phyloP scores from a whole-genome alignment of 169 alveolate species.

The Plasmodium knowlesi region DNA sequence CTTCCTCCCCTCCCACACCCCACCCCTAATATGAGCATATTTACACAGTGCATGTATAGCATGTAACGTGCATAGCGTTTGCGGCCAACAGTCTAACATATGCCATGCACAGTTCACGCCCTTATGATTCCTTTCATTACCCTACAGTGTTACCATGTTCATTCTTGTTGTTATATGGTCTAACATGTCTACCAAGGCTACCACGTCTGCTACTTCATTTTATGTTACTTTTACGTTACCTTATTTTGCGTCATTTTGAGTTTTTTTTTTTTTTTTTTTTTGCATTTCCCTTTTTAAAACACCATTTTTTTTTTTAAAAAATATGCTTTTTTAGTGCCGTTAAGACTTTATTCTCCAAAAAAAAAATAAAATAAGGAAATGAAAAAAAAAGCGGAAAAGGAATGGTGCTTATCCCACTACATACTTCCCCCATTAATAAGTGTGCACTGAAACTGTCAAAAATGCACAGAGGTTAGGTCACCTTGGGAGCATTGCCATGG shows the following conservation, averaged over 20 bases:
- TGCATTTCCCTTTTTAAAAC: slow-evolving; percentile 29
- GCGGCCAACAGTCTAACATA: neutral
- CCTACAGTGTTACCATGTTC: neutral
- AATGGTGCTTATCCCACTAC: neutral
- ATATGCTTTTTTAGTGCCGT: slow-evolving; percentile 73
- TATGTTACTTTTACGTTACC: neutral
- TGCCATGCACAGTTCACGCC: neutral
- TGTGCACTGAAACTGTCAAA: neutral
- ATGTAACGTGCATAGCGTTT: neutral
- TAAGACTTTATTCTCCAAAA: neutral
- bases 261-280: slow-evolving; percentile 24
- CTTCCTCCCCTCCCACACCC: neutral
- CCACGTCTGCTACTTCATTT: neutral
- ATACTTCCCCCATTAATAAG: neutral
- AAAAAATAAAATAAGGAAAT: neutral
- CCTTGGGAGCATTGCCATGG: neutral
- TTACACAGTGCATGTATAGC: neutral
- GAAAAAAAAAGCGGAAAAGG: neutral
- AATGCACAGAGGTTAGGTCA: neutral
- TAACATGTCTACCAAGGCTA: neutral
- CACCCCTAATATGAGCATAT: too few species aligned
- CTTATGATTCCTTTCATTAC: neutral
- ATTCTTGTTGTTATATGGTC: neutral
- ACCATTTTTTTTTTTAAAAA: slow-evolving; percentile 21
- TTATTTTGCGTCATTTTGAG: slow-evolving; percentile 14